Base-by-base conservation (phyloP, 495 filamentous ascomycete species). In the Parachaetomium inaequale region DNA sequence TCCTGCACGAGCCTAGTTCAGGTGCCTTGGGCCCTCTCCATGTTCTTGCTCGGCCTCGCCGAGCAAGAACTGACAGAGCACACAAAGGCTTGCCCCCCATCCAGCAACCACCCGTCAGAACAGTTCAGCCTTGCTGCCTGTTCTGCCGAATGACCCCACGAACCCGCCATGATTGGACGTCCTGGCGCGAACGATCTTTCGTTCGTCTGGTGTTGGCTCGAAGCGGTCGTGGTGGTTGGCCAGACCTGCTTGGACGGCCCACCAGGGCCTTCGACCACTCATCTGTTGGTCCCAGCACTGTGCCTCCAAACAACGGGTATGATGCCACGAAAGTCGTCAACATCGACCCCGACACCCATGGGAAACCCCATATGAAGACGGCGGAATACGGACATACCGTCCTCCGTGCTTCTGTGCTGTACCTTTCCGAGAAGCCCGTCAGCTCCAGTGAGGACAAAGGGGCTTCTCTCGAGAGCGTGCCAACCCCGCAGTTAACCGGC, bases 81-180 rank as follows among this genome's bases (percentile, higher is more conserved):
- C n/a, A n/a, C n/a, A n/a, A n/a, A n/a, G n/a, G n/a, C n/a, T n/a
- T n/a, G n/a, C n/a, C n/a, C n/a, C n/a, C n/a, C n/a, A n/a, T n/a
- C n/a, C n/a, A n/a, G n/a, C n/a, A n/a, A n/a, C n/a, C n/a, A n/a
- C n/a, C n/a, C n/a, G n/a, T n/a, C n/a, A n/a, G n/a, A n/a, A n/a
- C n/a, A n/a, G n/a, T 19, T 26, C 28, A 52, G 49, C 49, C 49
- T 52, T 31, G 49, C 28, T 51, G 49, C 49, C 49, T 21, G 49
- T 4, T 51, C 26, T 31, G 28, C 49, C 49, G 49, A 31, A 29
- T 51, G 26, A 28, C 47, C 12, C 28, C 47, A 31, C 15, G 28
- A 7, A 19, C 7, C 3, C n/a, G n/a, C 17, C 23, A 5, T 50
- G 47, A 31, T 50, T 52, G 49, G 49, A 21, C 12, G 4, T 17